phyloP scores from a whole-genome alignment of 1,139 yeast species.

The Debaryomyces subglobosus region DNA sequence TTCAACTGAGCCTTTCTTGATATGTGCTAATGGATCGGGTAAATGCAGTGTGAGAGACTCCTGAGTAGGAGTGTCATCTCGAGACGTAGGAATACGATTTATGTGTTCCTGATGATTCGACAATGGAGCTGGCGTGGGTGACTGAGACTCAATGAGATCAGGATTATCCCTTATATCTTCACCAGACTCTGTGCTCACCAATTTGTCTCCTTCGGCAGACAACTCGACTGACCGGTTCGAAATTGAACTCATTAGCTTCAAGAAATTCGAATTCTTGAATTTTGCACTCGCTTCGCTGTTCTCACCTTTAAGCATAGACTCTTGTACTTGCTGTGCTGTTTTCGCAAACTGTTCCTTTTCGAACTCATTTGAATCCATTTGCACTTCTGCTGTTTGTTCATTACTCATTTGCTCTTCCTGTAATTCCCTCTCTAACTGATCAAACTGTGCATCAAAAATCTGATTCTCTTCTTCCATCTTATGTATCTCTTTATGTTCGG shows the following conservation, averaged over 20 bases:
- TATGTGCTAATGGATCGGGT: conserved; percentile 52
- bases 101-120: neutral
- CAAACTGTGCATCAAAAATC: conserved; percentile 41
- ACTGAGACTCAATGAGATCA: neutral
- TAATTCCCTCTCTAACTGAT: conserved; percentile 38
- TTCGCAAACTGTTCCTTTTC: conserved; percentile 46
- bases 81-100: conserved; percentile 2
- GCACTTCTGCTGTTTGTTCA: conserved; percentile 6
- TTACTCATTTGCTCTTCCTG: conserved; percentile 14
- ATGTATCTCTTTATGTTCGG: conserved; percentile 38
- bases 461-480: conserved; percentile 29
- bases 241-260: conserved; percentile 46
- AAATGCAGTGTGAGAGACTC: conserved; percentile 27
- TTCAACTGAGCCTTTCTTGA: conserved; percentile 40
- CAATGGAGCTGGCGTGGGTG: neutral
- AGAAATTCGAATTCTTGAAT: conserved; percentile 41
- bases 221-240: conserved; percentile 42
- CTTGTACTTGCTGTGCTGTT: conserved; percentile 43
- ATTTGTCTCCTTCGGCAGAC: conserved; percentile 36
- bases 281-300: conserved; percentile 33
- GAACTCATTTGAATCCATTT: conserved; percentile 15
- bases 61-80: conserved; percentile 10
- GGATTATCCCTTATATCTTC: conserved; percentile 27
- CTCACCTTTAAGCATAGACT: conserved; percentile 30
- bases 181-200: conserved; percentile 33